Evolutionary conservation across 202 grass and related monocot genomes (phyloP).

Genomic region (Cymbopogon flexuosus): DNA sequence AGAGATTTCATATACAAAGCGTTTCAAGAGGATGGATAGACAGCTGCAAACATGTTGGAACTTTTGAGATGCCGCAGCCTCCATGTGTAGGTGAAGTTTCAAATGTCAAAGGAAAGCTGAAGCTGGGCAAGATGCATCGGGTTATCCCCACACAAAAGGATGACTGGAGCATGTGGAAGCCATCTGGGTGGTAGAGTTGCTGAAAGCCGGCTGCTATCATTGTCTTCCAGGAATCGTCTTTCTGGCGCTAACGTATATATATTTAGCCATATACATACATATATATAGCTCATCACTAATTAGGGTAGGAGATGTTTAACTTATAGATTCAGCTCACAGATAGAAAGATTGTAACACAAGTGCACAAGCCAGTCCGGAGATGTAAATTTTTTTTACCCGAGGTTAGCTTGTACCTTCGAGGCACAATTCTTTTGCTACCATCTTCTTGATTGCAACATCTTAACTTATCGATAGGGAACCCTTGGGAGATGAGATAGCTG

Average conservation of each 20-base stretch:
- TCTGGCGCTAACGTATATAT: conserved; percentile 26
- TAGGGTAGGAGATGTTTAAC: conserved; percentile 39
- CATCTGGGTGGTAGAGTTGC: conserved; percentile 7
- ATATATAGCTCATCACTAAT: conserved; percentile 51
- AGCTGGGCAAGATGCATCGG: conserved; percentile 6
- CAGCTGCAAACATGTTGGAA: conserved; percentile 25
- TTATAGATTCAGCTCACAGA: conserved; percentile 40
- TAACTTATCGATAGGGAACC: conserved; percentile 33
- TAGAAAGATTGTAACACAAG: conserved; percentile 47
- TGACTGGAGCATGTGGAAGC: conserved; percentile 1
- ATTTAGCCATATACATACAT: conserved; percentile 33
- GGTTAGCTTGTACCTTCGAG: conserved; percentile 32
- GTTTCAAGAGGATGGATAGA: conserved; percentile 58
- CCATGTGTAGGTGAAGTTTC: conserved; percentile 10
- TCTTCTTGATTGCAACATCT: conserved; percentile 24
- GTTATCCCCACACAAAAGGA: neutral
- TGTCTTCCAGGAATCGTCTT: neutral
- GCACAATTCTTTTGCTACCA: conserved; percentile 36
- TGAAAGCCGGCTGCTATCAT: neutral
- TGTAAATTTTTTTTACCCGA: conserved; percentile 43
- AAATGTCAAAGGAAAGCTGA: conserved; percentile 18
- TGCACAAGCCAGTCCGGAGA: conserved; percentile 43
- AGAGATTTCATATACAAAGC: conserved; percentile 89
- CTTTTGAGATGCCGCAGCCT: conserved; percentile 9
- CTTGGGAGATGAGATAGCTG: neutral